Evolutionary conservation across 176 grass and related monocot species (phyloP), one percentile per base, ranked within the genome.

Genomic region (Aegilops sharonensis): DNA sequence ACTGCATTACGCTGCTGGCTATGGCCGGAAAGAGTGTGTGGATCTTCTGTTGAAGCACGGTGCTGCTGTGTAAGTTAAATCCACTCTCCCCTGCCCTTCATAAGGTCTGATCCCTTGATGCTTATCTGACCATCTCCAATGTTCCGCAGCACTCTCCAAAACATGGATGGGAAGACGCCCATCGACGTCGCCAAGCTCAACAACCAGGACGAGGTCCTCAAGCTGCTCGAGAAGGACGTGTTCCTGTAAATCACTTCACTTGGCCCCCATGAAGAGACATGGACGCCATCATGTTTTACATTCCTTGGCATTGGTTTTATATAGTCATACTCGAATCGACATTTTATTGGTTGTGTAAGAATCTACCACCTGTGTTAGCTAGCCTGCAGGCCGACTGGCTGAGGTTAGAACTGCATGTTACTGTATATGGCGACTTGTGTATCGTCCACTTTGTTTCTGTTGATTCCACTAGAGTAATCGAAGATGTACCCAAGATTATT

Each of bases 161-260:
- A 98, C 87, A 61, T 93, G 91, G 95, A 98, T 23, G 95, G 95
- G 35, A 98, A 98, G 68, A 95, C 92, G 11, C 93, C 95, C 30
- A 92, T 95, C 15, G 95, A 98, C 6, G 95, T 98, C 11, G 93
- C 95, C 34, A 98, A 91, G 89, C 91, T 98, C 82, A 98, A 98
- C 79, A 91, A 93, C 69, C 95, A 98, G 87, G 87, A 92, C 0
- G 95, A 98, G 59, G 95, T 92, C 24, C 83, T 98, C 35, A 98
- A 86, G 89, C 75, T 95, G 68, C 91, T 98, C 27, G 95, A 95
- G 84, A 95, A 93, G 89, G 95, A 98, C 12, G 93, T 32, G 25
- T 98, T 98, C 81, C 88, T 98, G 29, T 98, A 85, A 82, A 86
- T 60, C 8, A 7, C 60, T 45, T 74, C 29, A 11, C 45, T 57